Evolutionary conservation across 208 protist species (phyloP).

Genomic region (Spongospora subterranea): DNA sequence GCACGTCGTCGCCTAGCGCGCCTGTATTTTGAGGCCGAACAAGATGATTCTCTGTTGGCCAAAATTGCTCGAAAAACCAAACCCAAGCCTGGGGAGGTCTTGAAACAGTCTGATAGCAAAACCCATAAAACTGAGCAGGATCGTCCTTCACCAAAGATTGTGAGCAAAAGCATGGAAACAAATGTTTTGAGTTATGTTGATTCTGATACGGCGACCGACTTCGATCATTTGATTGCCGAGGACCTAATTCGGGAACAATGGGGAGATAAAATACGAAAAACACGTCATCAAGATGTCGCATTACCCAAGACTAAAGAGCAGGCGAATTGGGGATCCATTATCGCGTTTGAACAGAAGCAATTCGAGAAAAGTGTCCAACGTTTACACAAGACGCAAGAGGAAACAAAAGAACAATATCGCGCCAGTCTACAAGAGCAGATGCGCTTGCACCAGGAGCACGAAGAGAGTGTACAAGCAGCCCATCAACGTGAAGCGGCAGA

Average conservation of each 20-base stretch:
- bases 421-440: not conserved
- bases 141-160: not conserved
- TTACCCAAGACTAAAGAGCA: not conserved
- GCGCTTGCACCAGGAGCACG: not conserved
- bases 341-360: not conserved
- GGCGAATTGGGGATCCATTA: conserved; percentile 26
- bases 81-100: not conserved
- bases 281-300: not conserved
- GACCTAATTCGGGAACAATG: conserved; percentile 1
- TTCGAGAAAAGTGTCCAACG: conserved; percentile 8
- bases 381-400: not conserved
- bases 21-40: conserved; percentile 26
- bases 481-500: not conserved
- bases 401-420: not conserved
- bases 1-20: not conserved
- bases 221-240: not conserved
- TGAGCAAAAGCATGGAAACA: not conserved
- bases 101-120: not conserved
- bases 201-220: not conserved
- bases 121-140: not conserved
- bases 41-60: not conserved
- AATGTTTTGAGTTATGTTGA: too few species aligned
- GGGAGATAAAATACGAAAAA: conserved; percentile 12
- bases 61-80: not conserved
- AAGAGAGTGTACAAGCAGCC: not conserved